Conservation (phyloP, 208 protist species). For the Trypanosoma caninum region DNA sequence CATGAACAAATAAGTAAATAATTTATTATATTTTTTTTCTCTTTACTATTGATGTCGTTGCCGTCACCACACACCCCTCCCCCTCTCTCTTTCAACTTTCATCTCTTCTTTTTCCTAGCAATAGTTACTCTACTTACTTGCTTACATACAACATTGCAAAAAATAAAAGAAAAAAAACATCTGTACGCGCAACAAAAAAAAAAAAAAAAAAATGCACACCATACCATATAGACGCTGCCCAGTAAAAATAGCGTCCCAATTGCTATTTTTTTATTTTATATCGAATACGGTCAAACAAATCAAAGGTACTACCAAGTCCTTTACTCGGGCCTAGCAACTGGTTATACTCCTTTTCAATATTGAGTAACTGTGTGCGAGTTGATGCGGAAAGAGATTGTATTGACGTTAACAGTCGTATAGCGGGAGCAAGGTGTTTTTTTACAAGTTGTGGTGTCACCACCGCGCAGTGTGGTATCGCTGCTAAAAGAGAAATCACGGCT, state of each 20-base stretch:
- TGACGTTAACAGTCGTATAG: constrained; percentile 37
- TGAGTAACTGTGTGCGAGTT: constrained; percentile 41
- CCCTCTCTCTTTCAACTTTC: no score
- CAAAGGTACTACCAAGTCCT: constrained; percentile 9
- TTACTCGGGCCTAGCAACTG: constrained; percentile 43
- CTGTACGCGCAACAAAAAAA: neutral
- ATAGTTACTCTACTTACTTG: no score
- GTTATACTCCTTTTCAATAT: constrained; percentile 40
- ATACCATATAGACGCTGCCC: neutral
- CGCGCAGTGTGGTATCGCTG: constrained; percentile 45
- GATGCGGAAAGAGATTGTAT: constrained; percentile 10
- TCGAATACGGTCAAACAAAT: constrained; percentile 49
- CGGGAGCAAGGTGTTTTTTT: constrained; percentile 44
- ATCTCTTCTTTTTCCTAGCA: no score
- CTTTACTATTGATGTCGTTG: no score
- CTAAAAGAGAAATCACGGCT: constrained; percentile 36
- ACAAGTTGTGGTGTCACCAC: constrained; percentile 66
- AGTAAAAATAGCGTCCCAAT: neutral
- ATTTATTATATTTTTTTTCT: no score
- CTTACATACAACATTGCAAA: neutral
- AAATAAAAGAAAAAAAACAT: constrained; percentile 1
- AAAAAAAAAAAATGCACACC: constrained; percentile 4
- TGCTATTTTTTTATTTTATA: constrained; percentile 48
- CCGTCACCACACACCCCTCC: no score
- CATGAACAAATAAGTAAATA: no score